Base-by-base conservation (phyloP, 2,329 filamentous ascomycete genomes). In the Nigrospora oryzae region DNA sequence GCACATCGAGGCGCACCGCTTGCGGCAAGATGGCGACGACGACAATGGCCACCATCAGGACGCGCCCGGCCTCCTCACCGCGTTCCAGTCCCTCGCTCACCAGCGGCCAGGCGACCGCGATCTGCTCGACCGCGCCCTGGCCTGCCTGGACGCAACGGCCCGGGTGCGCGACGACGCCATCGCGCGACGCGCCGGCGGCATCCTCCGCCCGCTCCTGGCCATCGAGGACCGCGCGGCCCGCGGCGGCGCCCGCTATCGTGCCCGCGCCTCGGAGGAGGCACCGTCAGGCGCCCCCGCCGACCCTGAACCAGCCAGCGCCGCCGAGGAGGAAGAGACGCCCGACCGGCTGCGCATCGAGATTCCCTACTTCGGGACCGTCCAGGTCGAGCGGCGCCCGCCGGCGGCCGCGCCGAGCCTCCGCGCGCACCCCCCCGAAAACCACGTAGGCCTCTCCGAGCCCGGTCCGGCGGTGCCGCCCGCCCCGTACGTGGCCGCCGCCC, bases 311-410 rank as follows among this genome's bases (percentile, higher is more conserved):
- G 35, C n/a, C 15, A 6, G 28, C 23, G 15, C 23, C 13, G 23
- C 34, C 38, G n/a, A n/a, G 42, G 32, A n/a, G 41, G 17, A 23
- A 42, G 34, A 8, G 8, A 50, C 48, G 5, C 45, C 43, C 1
- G 52, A 49, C 2, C 51, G 53, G 13, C 40, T 71, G 3, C 50
- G 51, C 15, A 64, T 75, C 12, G 54, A 62, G 12, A 64, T 74
- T 15, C 71, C 71, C 0, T 66, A 68, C 36, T 58, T 70, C 17
- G 68, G 69, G 1, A 61, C 56, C 2, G 57, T 74, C 14, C 58
- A 56, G 28, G 37, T 46, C 19, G 36, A 23, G 16, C 34, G 17
- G 15, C 19, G 36, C 16, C 16, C 16, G 19, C 16, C 45, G 12
- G 19, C 13, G 13, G 14, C 16, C 41, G 12, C 14, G 15, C 12